phyloP scores from a whole-genome alignment of 169 alveolate genomes.

The Plasmodium gonderi region DNA sequence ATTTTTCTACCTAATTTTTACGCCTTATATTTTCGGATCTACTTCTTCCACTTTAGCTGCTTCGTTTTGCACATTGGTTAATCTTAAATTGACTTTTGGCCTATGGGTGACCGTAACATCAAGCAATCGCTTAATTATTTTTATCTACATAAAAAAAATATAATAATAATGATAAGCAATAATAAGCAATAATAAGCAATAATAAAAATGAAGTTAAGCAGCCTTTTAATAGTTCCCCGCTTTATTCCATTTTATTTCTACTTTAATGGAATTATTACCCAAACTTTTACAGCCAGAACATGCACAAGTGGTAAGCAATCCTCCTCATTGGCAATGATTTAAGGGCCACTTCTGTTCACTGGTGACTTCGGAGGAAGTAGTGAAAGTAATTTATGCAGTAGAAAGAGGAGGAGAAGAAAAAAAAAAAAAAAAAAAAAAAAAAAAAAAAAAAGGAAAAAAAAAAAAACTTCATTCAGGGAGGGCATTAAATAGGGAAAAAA shows the following conservation, averaged over 20 bases:
- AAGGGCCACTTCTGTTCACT: no score
- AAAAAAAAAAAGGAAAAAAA: neutral
- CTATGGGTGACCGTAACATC: neutral
- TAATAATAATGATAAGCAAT: no score
- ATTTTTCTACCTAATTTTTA: neutral
- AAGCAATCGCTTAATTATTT: neutral
- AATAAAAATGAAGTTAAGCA: no score
- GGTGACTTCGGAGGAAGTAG: no score
- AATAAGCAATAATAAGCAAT: no score
- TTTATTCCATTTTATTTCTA: no score
- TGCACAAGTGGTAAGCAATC: no score
- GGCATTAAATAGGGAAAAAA: neutral
- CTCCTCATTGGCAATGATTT: no score
- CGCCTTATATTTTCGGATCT: no score
- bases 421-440: neutral
- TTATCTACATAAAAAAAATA: neutral
- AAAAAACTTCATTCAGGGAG: neutral
- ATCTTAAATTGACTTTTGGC: neutral
- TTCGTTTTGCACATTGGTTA: neutral
- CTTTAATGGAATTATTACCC: no score
- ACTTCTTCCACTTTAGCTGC: neutral
- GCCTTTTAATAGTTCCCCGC: no score
- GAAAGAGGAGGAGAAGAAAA: neutral
- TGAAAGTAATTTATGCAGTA: neutral
- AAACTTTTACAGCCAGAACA: no score